phyloP scores from a whole-genome alignment of 73 alveolate genomes.

The Paramecium sonneborni region DNA sequence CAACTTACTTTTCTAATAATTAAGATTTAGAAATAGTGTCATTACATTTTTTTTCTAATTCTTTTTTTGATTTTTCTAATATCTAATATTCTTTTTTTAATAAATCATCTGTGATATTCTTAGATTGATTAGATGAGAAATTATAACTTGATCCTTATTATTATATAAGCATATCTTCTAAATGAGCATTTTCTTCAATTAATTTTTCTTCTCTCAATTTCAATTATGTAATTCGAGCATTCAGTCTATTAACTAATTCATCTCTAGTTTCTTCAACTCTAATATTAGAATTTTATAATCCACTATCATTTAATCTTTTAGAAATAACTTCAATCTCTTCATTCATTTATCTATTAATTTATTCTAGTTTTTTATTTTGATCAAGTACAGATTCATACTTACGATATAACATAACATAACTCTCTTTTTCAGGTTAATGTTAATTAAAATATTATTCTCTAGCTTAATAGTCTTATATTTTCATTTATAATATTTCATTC shows the following conservation, averaged over 20 bases:
- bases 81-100: background rate
- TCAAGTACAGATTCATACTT: conserved; percentile 25
- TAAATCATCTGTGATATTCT: background rate
- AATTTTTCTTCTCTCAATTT: conserved; percentile 41
- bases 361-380: background rate
- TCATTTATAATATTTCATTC: background rate
- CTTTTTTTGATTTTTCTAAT: conserved; percentile 7
- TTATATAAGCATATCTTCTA: background rate
- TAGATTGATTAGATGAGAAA: background rate
- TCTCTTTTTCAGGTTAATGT: conserved; percentile 5
- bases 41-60: background rate
- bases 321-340: conserved; percentile 31
- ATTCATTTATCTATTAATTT: background rate
- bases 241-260: conserved; percentile 7
- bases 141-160: background rate
- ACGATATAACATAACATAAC: conserved; percentile 20
- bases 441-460: background rate
- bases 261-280: conserved; percentile 24
- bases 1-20: background rate
- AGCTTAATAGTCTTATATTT: conserved; percentile 22
- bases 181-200: conserved; percentile 41
- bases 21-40: background rate
- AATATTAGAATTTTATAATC: background rate
- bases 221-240: background rate
- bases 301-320: conserved; percentile 38